These are phyloP conservation scores for Boehmeria nivea DNA, from an alignment of 306 rosid species.

Conservation along the genomic window DNA sequence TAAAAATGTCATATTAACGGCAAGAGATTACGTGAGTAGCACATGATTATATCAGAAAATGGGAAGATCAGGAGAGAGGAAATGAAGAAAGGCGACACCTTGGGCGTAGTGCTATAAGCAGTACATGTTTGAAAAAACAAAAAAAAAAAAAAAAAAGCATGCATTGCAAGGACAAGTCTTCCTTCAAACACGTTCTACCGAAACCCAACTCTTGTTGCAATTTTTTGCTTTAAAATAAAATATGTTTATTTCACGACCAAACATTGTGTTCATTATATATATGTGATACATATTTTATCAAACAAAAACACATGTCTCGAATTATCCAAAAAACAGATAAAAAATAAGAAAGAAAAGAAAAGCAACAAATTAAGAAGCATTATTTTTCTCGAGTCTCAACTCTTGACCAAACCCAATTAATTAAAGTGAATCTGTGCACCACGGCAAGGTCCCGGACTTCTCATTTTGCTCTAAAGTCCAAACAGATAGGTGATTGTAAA, in stretches of 20 bases:
- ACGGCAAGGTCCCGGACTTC: too few species aligned
- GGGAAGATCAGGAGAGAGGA: too few species aligned
- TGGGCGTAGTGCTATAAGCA: conserved; percentile 47
- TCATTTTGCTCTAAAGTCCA: too few species aligned
- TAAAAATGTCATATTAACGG: too few species aligned
- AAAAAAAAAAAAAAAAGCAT: neutral
- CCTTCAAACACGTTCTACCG: conserved; percentile 14
- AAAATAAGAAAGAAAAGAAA: too few species aligned
- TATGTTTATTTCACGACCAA: neutral
- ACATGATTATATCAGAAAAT: too few species aligned
- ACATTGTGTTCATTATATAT: neutral
- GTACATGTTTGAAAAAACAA: conserved; percentile 33
- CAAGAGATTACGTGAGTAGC: too few species aligned
- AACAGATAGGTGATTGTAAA: too few species aligned
- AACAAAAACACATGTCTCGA: neutral
- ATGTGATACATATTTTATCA: neutral
- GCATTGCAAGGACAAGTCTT: neutral
- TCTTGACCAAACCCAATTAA: neutral
- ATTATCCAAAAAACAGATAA: too few species aligned
- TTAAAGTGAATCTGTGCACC: neutral
- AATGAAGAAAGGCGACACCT: too few species aligned
- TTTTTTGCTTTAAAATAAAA: neutral
- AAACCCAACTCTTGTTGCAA: conserved; percentile 15
- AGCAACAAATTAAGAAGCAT: too few species aligned
- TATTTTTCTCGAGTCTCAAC: neutral